Percentiles rank a stretch among this genome's conserved stretches.
phyloP scores from a whole-genome alignment of 148 eudicot species.

The Nyssa sinensis region DNA sequence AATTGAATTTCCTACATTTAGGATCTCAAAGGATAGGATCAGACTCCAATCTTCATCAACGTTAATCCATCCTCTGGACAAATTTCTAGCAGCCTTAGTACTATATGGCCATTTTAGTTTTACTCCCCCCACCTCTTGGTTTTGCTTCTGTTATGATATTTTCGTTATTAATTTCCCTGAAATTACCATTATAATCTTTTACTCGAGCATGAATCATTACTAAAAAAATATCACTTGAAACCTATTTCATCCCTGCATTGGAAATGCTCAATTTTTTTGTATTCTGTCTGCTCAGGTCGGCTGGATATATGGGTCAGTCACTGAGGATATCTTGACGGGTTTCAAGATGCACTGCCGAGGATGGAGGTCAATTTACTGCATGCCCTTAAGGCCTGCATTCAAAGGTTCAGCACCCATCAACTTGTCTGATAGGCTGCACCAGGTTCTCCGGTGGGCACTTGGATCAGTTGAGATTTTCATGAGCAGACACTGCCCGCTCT shows the following conservation, averaged over 20 bases:
- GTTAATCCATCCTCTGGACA: neutral
- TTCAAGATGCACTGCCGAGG: constrained; percentile 99
- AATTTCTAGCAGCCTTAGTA: neutral
- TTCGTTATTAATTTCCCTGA: no score
- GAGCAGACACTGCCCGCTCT: constrained; percentile 95
- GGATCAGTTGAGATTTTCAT: constrained; percentile 96
- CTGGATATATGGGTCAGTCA: constrained; percentile 98
- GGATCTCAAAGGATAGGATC: neutral
- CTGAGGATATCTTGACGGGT: constrained; percentile 93
- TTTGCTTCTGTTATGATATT: no score
- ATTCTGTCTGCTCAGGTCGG: constrained; percentile 66
- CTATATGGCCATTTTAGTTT: no score
- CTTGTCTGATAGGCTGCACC: constrained; percentile 93
- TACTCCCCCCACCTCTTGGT: neutral
- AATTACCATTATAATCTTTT: no score
- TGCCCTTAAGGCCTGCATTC: constrained; percentile 97
- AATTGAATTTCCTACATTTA: neutral
- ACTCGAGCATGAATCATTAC: no score
- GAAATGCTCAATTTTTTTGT: neutral
- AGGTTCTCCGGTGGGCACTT: constrained; percentile 96
- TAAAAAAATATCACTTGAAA: no score
- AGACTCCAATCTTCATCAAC: neutral
- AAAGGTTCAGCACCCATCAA: constrained; percentile 99
- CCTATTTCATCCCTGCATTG: neutral
- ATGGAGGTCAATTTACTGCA: constrained; percentile 97